These are phyloP conservation scores for Lactifluus echinatus DNA, from an alignment of 768 basidiomycete genomes.

Conservation along the genomic window DNA sequence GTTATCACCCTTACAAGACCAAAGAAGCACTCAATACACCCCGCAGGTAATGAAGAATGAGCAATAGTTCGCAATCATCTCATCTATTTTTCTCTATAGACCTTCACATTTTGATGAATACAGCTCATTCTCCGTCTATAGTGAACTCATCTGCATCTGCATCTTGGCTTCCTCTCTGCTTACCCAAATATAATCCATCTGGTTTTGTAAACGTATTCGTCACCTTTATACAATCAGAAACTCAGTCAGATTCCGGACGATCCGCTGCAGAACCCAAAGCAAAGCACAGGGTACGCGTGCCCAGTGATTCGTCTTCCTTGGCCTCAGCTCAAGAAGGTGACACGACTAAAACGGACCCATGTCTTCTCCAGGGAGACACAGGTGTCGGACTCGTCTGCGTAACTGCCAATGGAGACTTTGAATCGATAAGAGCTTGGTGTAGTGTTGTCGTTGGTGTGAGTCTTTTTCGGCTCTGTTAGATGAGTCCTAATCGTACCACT, in stretches of 20 bases:
- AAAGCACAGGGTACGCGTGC: background rate
- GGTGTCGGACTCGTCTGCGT: constrained; percentile 63
- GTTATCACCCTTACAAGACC: constrained; percentile 86
- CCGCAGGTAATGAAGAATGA: constrained; percentile 48
- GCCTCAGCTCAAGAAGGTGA: background rate
- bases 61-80: background rate
- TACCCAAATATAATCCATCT: constrained; percentile 86
- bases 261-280: constrained; percentile 1
- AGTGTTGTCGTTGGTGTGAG: constrained; percentile 52
- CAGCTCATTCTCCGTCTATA: constrained; percentile 75
- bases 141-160: constrained; percentile 70
- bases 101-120: constrained; percentile 88
- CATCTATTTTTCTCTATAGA: constrained; percentile 36
- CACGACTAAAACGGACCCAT: background rate
- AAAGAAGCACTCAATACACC: constrained; percentile 91
- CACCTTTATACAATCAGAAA: constrained; percentile 43
- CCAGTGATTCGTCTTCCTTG: background rate
- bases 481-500: background rate
- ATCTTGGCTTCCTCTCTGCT: constrained; percentile 91
- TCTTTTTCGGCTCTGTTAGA: background rate
- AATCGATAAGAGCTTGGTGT: constrained; percentile 72
- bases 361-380: background rate
- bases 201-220: constrained; percentile 92
- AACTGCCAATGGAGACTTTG: constrained; percentile 76
- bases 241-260: background rate